Evolutionary conservation across 2,329 filamentous ascomycete species (phyloP).

Genomic region (Sporothrix variecibatus): DNA sequence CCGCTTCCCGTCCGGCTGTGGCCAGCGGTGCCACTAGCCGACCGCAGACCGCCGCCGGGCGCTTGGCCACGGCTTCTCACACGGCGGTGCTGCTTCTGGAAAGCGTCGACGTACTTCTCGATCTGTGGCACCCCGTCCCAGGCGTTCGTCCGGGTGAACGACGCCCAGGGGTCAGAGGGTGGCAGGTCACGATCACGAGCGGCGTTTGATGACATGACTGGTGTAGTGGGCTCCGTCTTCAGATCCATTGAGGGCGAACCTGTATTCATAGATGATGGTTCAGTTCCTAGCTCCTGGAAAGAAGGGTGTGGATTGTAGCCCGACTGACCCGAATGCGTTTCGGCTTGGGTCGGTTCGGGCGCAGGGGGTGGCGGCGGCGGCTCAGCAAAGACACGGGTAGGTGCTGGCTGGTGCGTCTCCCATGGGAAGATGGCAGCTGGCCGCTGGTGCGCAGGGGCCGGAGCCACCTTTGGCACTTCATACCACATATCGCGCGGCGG

Average conservation of each 20-base stretch:
- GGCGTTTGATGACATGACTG: slow-evolving; percentile 51
- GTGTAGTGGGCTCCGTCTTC: slow-evolving; percentile 49
- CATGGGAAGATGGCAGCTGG: slow-evolving; percentile 83
- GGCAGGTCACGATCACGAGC: slow-evolving; percentile 36
- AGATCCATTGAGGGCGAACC: slow-evolving; percentile 42
- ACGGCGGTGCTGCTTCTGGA: slow-evolving; percentile 61
- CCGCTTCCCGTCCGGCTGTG: neutral
- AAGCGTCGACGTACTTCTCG: slow-evolving; percentile 76
- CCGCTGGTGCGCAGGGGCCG: slow-evolving; percentile 55
- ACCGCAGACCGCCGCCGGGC: slow-evolving; percentile 23
- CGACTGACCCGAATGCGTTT: slow-evolving; percentile 34
- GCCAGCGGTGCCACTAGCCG: slow-evolving; percentile 37
- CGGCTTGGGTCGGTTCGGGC: slow-evolving; percentile 35
- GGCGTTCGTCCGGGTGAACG: slow-evolving; percentile 76
- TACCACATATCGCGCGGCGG: slow-evolving; percentile 90
- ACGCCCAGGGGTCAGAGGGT: slow-evolving; percentile 66
- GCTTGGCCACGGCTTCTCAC: slow-evolving; percentile 37
- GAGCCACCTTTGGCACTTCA: slow-evolving; percentile 68
- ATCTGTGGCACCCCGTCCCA: slow-evolving; percentile 95
- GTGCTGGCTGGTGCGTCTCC: slow-evolving; percentile 68
- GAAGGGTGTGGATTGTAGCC: slow-evolving; percentile 21
- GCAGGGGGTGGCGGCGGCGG: slow-evolving; percentile 16
- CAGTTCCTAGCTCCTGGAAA: slow-evolving; percentile 35
- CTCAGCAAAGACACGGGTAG: slow-evolving; percentile 66
- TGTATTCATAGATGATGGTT: slow-evolving; percentile 38